These are phyloP conservation scores for Leccinellum luteum DNA, from an alignment of 768 basidiomycete species.

Conservation along the genomic window DNA sequence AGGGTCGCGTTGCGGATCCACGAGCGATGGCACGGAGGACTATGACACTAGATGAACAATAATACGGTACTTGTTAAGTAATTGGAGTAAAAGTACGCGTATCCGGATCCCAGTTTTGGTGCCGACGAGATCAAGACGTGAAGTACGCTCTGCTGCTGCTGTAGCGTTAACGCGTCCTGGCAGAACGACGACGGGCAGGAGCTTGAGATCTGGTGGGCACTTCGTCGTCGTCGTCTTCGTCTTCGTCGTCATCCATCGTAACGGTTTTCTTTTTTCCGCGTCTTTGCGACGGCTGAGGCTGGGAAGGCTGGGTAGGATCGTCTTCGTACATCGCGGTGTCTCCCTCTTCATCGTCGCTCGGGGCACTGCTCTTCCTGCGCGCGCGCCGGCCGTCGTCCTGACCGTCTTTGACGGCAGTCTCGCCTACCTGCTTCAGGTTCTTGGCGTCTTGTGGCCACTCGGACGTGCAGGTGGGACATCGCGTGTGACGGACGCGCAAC, in stretches of 20 bases:
- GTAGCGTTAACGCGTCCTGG: constrained; percentile 15
- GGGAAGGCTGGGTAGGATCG: constrained; percentile 33
- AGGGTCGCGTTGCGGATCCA: constrained; percentile 41
- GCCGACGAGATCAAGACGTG: neutral
- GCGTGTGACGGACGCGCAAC: constrained; percentile 41
- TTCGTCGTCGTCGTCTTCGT: constrained; percentile 35
- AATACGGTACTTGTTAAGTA: constrained; percentile 18
- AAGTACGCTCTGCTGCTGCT: too few species aligned
- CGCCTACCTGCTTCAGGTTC: constrained; percentile 60
- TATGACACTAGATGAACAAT: constrained; percentile 27
- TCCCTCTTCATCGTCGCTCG: constrained; percentile 43
- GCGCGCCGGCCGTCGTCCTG: constrained; percentile 46
- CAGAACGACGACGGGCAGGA: constrained; percentile 18
- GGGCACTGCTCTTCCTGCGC: constrained; percentile 34
- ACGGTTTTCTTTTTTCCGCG: constrained; percentile 29
- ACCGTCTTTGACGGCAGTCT: constrained; percentile 61
- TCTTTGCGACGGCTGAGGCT: constrained; percentile 26
- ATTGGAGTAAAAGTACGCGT: constrained; percentile 12
- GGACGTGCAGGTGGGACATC: constrained; percentile 55
- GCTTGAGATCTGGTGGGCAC: constrained; percentile 20
- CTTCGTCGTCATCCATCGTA: constrained; percentile 46
- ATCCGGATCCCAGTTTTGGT: neutral
- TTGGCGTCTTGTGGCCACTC: constrained; percentile 60
- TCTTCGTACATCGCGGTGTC: constrained; percentile 34
- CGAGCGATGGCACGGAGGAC: constrained; percentile 12